Evolutionary conservation across 2,329 filamentous ascomycete species (phyloP), one percentile per base, ranked within the genome.

Genomic region (Aspergillus fijiensis): DNA sequence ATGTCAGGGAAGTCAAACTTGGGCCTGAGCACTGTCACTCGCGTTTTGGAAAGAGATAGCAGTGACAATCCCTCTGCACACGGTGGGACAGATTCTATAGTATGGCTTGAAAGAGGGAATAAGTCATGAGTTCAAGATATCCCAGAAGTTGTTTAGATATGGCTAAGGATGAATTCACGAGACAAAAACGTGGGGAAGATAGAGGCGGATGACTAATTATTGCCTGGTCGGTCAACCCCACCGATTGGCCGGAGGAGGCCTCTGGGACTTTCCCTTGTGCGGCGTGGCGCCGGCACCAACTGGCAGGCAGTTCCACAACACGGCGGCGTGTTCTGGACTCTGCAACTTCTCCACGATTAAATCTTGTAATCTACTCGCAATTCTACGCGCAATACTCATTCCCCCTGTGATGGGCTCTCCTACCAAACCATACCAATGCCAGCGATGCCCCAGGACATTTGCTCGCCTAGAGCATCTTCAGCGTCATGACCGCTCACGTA

Each of bases 401-500:
- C 16, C 6, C 27, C n/a, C 21, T 47, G 54, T 54, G 33, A 68
- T 69, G 68, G 66, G 64, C 45, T 67, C 61, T 29, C 35, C 61
- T n/a, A 47, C 58, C 10, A 63, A 60, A 33, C 59, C 61, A 57
- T 74, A 68, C 57, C 68, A 73, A 33, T 74, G 72, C 39, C 68
- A 70, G 23, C 64, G 72, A 60, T 74, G 72, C 51, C 61, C 68
- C 5, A 65, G 68, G 49, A 58, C 68, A 12, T 74, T 74, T 59
- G 71, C 72, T 27, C 70, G 72, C 11, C 56, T 74, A 45, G 72
- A 74, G 58, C 72, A 74, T 70, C 66, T 74, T 23, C 72, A 74
- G 66, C 68, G 72, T 10, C 72, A 74, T 58, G 71, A 74, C 60
- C 70, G 72, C 49, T 74, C 72, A 35, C 72, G 72, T 74, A 70